phyloP scores from a whole-genome alignment of 495 filamentous ascomycete genomes.

The Penicillium silybi region DNA sequence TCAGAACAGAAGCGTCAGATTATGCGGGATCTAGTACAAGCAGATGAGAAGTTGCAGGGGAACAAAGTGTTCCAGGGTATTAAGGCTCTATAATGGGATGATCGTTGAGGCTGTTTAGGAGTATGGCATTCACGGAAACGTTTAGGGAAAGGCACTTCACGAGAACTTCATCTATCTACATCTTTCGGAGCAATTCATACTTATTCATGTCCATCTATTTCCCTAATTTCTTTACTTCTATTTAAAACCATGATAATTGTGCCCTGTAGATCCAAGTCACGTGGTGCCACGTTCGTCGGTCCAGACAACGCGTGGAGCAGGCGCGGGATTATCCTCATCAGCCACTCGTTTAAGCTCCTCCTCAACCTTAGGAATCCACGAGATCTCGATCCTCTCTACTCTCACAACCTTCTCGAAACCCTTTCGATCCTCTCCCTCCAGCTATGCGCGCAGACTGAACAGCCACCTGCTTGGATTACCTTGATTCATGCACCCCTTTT shows the following conservation, averaged over 20 bases:
- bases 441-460: conserved; percentile 37
- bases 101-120: background rate
- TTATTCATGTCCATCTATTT: background rate
- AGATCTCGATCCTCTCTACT: background rate
- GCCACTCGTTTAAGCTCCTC: background rate
- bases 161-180: background rate
- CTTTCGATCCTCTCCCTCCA: conserved; percentile 2
- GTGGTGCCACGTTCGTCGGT: conserved; percentile 13
- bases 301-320: conserved; percentile 17
- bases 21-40: conserved; percentile 74
- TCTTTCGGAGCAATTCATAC: background rate
- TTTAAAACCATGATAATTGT: background rate
- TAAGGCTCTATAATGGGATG: conserved; percentile 58
- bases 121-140: conserved; percentile 13
- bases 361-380: background rate
- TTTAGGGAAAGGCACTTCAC: conserved; percentile 1
- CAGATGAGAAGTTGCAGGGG: conserved; percentile 63
- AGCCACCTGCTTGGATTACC: conserved; percentile 26
- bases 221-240: background rate
- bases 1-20: conserved; percentile 73
- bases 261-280: conserved; percentile 18
- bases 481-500: conserved; percentile 93
- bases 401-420: background rate
- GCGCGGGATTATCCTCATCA: conserved; percentile 7
- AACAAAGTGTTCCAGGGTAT: conserved; percentile 93